Conservation (phyloP, 2,329 filamentous ascomycete genomes). For the Salinomyces thailandicus region DNA sequence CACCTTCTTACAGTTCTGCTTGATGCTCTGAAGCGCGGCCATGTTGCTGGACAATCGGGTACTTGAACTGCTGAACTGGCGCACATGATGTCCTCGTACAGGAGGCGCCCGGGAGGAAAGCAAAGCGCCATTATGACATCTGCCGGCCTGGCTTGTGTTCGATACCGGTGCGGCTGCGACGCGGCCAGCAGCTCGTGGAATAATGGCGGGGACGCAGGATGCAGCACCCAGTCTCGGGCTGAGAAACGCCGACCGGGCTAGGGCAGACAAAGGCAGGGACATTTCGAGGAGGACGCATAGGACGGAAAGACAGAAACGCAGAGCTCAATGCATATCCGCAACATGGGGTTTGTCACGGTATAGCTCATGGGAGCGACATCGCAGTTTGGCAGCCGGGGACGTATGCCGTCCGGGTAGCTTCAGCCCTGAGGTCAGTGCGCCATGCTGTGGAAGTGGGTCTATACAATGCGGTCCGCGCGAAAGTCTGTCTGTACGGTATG, state of each 20-base stretch:
- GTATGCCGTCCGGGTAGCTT: too few relatives aligned
- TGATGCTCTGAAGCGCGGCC: constrained; percentile 23
- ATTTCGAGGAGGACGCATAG: background rate
- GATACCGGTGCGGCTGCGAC: background rate
- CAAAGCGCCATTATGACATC: constrained; percentile 1
- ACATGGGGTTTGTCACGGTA: background rate
- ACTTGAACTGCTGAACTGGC: constrained; percentile 7
- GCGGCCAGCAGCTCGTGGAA: constrained; percentile 4
- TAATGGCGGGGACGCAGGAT: constrained; percentile 1
- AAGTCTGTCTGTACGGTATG: too few relatives aligned
- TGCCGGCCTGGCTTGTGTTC: background rate
- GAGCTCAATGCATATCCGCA: background rate
- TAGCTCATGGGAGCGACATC: background rate
- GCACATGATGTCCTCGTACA: background rate
- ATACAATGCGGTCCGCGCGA: too few relatives aligned
- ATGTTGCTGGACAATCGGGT: constrained; percentile 6
- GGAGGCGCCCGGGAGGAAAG: background rate
- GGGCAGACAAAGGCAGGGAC: constrained; percentile 1
- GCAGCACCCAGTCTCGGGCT: constrained; percentile 2
- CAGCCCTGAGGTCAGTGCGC: background rate
- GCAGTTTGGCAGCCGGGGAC: too few relatives aligned
- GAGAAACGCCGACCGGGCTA: constrained; percentile 2
- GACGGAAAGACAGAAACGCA: background rate
- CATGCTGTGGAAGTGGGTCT: background rate
- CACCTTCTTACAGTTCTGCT: constrained; percentile 41